Base-by-base conservation (phyloP, 139 green algal species). In the Astrephomene gubernaculifera region DNA sequence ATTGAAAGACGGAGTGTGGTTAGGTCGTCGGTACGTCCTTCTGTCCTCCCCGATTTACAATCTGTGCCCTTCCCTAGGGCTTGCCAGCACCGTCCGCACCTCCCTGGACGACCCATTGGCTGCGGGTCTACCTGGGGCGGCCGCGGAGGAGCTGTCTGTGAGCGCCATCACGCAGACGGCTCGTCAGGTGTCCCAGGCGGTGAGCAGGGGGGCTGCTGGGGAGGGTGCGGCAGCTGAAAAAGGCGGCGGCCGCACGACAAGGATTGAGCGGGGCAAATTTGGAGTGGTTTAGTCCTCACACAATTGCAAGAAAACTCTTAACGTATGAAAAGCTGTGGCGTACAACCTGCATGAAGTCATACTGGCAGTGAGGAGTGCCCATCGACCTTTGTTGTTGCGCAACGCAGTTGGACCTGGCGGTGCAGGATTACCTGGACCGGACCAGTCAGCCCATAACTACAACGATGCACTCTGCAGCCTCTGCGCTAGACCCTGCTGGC, bases 161-260 rank as follows among this genome's bases (percentile, higher is more conserved):
- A 63, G 43, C 35, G 79, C 64, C 65, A 86, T 86, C 65, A 86
- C 79, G 24, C 25, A 31, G 65, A 65, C 79, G n/a, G 79, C 79
- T 0, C 79, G 79, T 4, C 65, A 86, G 65, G 79, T 86, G 24
- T 79, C 79, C 17, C 19, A 60, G 64, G 78, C 65, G 79, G 79
- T 86, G 53, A 60, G 75, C 1, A 5, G 12, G 4, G 3, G 7
- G 19, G n/a, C n/a, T n/a, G n/a, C n/a, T n/a, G n/a, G n/a, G n/a
- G n/a, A n/a, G n/a, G n/a, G n/a, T n/a, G n/a, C n/a, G n/a, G n/a
- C n/a, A n/a, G n/a, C n/a, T 35, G 57, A 22, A 6, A 29, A n/a
- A 9, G 57, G 22, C 22, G 19, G 57, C 22, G 57, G 57, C 22
- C 17, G 6, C 57, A n/a, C 17, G 6, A 22, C 22, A 67, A 67